phyloP scores from a whole-genome alignment of 2,329 filamentous ascomycete genomes.

The Colletotrichum sp. region DNA sequence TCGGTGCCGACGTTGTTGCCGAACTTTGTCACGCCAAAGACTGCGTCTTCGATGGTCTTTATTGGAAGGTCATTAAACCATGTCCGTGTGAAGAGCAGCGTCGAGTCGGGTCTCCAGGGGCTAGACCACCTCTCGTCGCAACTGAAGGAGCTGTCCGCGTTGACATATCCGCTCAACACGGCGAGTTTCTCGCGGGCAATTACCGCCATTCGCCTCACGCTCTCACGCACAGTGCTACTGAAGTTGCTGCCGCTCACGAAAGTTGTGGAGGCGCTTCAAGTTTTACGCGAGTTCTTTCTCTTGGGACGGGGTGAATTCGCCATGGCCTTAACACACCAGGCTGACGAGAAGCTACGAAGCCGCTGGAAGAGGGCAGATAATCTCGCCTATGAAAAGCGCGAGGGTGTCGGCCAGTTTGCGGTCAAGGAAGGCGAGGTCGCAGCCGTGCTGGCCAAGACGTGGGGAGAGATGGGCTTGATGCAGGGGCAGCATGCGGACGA shows the following conservation, averaged over 20 bases:
- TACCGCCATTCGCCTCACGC: conserved; percentile 75
- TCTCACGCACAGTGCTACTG: conserved; percentile 85
- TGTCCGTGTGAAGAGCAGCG: conserved; percentile 64
- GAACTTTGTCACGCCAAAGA: conserved; percentile 76
- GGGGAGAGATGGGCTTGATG: conserved; percentile 79
- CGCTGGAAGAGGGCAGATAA: conserved; percentile 72
- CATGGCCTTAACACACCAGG: conserved; percentile 82
- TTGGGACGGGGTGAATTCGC: conserved; percentile 91
- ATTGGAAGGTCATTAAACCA: conserved; percentile 90
- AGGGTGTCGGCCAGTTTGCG: conserved; percentile 65
- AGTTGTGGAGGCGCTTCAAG: conserved; percentile 77
- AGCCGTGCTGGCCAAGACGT: conserved; percentile 77
- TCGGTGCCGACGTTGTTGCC: conserved; percentile 70
- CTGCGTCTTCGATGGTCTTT: conserved; percentile 85
- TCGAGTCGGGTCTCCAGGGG: conserved; percentile 51
- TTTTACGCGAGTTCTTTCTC: conserved; percentile 87
- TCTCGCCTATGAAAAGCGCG: conserved; percentile 60
- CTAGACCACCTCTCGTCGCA: conserved; percentile 71
- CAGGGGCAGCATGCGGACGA: conserved; percentile 75
- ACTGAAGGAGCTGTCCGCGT: conserved; percentile 69
- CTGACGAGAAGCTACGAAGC: conserved; percentile 78
- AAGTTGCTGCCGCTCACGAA: conserved; percentile 79
- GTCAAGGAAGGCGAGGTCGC: conserved; percentile 89
- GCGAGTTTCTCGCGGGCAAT: conserved; percentile 75
- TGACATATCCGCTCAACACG: conserved; percentile 77